Conservation (phyloP, 495 filamentous ascomycete species). For the Penicillium salamii region DNA sequence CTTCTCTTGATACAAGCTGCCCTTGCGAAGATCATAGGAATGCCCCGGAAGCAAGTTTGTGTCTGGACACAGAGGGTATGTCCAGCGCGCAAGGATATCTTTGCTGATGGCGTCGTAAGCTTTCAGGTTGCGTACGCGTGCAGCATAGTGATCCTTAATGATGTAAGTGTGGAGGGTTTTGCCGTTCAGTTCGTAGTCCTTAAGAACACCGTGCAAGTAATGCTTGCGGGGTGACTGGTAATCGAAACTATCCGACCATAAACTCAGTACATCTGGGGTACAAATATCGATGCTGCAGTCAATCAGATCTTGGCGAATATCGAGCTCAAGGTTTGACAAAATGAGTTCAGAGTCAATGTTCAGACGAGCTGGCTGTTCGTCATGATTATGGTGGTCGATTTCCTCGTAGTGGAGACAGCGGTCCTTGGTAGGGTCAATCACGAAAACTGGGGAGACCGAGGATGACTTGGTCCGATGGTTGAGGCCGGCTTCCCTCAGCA, state of each 20-base stretch:
- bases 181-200: conserved; percentile 94
- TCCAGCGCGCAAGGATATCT: conserved; percentile 84
- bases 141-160: conserved; percentile 71
- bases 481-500: conserved; percentile 75
- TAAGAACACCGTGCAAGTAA: conserved; percentile 86
- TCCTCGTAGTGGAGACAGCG: conserved; percentile 95
- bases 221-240: conserved; percentile 85
- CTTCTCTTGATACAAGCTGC: conserved; percentile 67
- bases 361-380: conserved; percentile 52
- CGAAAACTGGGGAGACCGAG: conserved; percentile 74
- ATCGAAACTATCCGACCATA: conserved; percentile 98
- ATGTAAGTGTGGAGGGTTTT: conserved; percentile 95
- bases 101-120: conserved; percentile 89
- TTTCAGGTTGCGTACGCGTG: conserved; percentile 77
- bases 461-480: conserved; percentile 72
- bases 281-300: conserved; percentile 98
- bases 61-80: conserved; percentile 91
- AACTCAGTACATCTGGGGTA: conserved; percentile 86
- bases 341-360: conserved; percentile 74
- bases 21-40: conserved; percentile 64
- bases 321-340: conserved; percentile 60
- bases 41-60: conserved; percentile 78
- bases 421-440: conserved; percentile 75
- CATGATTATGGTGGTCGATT: conserved; percentile 36
- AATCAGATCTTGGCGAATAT: conserved; percentile 82